A percentile compares a stretch with the other conserved stretches of the same genome.
Conservation (phyloP, 805 yeast species). For the Cyberlindnera mrakii region DNA sequence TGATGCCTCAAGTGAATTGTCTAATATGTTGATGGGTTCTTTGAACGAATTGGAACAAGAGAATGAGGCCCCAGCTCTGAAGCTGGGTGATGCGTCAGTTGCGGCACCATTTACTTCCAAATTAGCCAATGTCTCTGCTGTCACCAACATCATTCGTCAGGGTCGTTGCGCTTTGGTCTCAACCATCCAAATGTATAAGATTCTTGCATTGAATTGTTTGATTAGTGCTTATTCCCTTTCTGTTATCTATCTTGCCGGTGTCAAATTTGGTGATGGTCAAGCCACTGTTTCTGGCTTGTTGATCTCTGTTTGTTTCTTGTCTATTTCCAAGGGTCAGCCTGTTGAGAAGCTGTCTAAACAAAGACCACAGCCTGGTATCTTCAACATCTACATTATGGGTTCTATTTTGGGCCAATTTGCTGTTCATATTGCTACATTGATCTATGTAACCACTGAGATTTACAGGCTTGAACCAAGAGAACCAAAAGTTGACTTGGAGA, state of each 20-base stretch:
- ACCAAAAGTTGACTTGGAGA: conserved; percentile 84
- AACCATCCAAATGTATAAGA: conserved; percentile 98
- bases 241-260: conserved; percentile 92
- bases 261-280: conserved; percentile 96
- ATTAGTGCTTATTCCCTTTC: conserved; percentile 94
- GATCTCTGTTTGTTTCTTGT: conserved; percentile 88
- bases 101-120: conserved; percentile 99
- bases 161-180: conserved; percentile 97
- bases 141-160: conserved; percentile 90
- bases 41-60: conserved; percentile 54
- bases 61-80: conserved; percentile 83
- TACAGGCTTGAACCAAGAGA: conserved; percentile 89
- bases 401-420: conserved; percentile 96
- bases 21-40: conserved; percentile 59
- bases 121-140: conserved; percentile 85
- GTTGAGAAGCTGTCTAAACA: conserved; percentile 82
- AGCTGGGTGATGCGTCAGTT: conserved; percentile 96
- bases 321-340: conserved; percentile 91
- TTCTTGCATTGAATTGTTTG: conserved; percentile 92
- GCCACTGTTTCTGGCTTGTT: conserved; percentile 94
- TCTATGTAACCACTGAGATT: conserved; percentile 78
- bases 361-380: conserved; percentile 97
- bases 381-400: conserved; percentile 94
- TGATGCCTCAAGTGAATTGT: conserved; percentile 39
- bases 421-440: conserved; percentile 74